A percentile compares a stretch with the other conserved stretches of the same genome.
Evolutionary conservation across 1,284 basidiomycete genomes (phyloP).

Genomic region (Melampsora americana): DNA sequence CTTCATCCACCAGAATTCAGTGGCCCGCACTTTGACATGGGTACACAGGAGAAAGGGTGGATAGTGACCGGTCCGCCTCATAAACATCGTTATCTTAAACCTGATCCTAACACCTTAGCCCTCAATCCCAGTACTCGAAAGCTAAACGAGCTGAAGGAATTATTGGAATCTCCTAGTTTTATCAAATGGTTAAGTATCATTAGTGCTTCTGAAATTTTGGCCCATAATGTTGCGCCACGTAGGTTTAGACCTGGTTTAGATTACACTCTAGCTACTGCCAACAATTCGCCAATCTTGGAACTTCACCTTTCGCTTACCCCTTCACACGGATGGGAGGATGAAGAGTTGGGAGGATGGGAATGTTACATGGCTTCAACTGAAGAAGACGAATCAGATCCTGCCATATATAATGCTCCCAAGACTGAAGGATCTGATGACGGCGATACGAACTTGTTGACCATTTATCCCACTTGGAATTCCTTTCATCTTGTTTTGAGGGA

Average conservation of each 20-base stretch:
- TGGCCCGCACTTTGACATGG: conserved; percentile 32
- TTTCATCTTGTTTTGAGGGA: conserved; percentile 86
- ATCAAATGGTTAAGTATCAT: conserved; percentile 82
- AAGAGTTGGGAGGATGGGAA: conserved; percentile 93
- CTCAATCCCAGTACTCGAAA: conserved; percentile 57
- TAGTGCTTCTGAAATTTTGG: conserved; percentile 70
- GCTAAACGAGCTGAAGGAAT: conserved; percentile 62
- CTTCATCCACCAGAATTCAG: conserved; percentile 12
- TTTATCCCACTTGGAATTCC: conserved; percentile 86
- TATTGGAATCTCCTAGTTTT: conserved; percentile 82
- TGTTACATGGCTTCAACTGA: conserved; percentile 93
- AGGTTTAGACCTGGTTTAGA: conserved; percentile 89
- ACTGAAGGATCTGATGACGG: conserved; percentile 52
- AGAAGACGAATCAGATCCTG: conserved; percentile 81
- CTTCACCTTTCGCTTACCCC: conserved; percentile 87
- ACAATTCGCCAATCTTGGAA: conserved; percentile 76
- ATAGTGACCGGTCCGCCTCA: conserved; percentile 79
- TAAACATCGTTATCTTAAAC: conserved; percentile 78
- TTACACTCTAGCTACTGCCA: conserved; percentile 88
- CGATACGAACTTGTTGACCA: conserved; percentile 69
- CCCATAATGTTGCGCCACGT: conserved; percentile 72
- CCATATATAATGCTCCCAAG: conserved; percentile 71
- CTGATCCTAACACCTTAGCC: conserved; percentile 16
- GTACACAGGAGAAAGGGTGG: conserved; percentile 62
- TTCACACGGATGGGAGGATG: conserved; percentile 67